Base-by-base conservation (phyloP, 495 filamentous ascomycete genomes). In the Penicillium paradoxum region DNA sequence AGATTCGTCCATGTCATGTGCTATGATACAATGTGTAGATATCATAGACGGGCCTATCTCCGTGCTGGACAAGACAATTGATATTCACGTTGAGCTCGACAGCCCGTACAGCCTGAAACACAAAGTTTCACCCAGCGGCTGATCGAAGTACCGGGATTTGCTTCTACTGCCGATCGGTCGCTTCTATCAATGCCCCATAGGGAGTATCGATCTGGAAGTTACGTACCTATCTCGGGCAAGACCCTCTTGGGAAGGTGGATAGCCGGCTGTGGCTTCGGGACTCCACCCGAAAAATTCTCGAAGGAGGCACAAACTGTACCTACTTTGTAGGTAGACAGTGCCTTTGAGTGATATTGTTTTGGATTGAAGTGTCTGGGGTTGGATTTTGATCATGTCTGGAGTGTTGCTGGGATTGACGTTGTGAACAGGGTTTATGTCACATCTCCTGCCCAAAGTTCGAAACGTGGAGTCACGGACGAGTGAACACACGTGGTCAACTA, bases 211-310 rank as follows among this genome's bases (percentile, higher is more conserved):
- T 15, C 18, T 30, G 2, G 13, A 40, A n/a, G 15, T 49, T 21
- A 57, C 45, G 41, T 51, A 55, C 33, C 15, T 27, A 3, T 3
- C 24, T 37, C 15, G 15, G 6, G 18, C 25, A 17, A 15, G 6
- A 11, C 30, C 34, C 49, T 24, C 21, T 41, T 29, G 29, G 8
- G 34, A 41, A 49, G 49, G 57, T 48, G 57, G 52, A 44, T 57
- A 45, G 41, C 25, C 55, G 63, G 60, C 45, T 56, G 60, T 63
- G 57, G 57, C 53, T 63, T 58, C 57, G 60, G n/a, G 57, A 22
- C 55, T 59, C 52, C 53, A 56, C 45, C 56, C 49, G 47, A 25
- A 53, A 47, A n/a, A n/a, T n/a, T n/a, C 34, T 56, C 46, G 33
- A 38, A 40, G 27, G 37, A 34, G 44, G 45, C 58, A 58, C 54